These are phyloP conservation scores for Nitzschia palea DNA, from an alignment of 108 stramenopile species.

Conservation along the genomic window DNA sequence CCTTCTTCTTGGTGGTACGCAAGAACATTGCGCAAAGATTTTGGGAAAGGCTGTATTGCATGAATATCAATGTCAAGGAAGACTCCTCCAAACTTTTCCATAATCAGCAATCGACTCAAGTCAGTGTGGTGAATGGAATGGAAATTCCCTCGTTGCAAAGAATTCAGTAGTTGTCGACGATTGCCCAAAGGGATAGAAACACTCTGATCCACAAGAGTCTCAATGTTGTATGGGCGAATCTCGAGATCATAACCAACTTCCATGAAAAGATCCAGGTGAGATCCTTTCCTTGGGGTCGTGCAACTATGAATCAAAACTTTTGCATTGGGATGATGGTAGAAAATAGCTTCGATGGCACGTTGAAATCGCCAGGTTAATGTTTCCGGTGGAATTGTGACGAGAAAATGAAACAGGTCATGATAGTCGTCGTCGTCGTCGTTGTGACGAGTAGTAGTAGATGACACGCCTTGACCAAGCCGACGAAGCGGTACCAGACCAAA, in stretches of 20 bases:
- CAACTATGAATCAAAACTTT: conserved; percentile 10
- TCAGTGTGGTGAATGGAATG: not conserved
- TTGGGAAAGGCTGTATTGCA: not conserved
- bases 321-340: conserved; percentile 22
- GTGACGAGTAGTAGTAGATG: not conserved
- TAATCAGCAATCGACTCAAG: not conserved
- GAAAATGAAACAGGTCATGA: conserved; percentile 22
- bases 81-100: not conserved
- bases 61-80: not conserved
- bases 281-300: not conserved
- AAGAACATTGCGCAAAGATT: not conserved
- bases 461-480: conserved; percentile 5
- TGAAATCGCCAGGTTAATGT: conserved; percentile 9
- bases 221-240: not conserved
- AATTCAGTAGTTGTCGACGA: not conserved
- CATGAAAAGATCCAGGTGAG: not conserved
- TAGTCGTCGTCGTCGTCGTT: no score
- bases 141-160: not conserved
- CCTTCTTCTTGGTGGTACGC: not conserved
- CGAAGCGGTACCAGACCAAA: conserved; percentile 17
- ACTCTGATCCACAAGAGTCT: not conserved
- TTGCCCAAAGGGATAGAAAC: not conserved
- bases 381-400: conserved; percentile 1
- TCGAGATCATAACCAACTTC: conserved; percentile 2
- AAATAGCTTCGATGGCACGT: conserved; percentile 17